Conservation (phyloP, 2,329 filamentous ascomycete species). For the Remersonia thermophila region DNA sequence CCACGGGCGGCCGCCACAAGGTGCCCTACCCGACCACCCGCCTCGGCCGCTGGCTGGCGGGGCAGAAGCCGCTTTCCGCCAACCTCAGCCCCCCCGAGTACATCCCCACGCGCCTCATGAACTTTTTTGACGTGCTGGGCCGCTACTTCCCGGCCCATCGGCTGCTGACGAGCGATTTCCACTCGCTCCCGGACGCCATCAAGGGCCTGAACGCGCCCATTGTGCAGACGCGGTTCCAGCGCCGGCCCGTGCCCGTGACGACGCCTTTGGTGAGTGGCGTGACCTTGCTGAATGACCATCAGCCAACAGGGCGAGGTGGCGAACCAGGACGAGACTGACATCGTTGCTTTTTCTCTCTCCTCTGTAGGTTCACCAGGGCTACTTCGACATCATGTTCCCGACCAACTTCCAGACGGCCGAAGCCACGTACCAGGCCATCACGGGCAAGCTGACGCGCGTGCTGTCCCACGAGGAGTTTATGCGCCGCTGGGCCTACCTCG, state of each 20-base stretch:
- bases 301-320: too few relatives aligned
- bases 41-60: slow-evolving; percentile 48
- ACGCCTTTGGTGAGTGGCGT: slow-evolving; percentile 82
- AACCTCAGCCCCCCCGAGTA: slow-evolving; percentile 81
- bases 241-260: slow-evolving; percentile 75
- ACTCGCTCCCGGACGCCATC: slow-evolving; percentile 69
- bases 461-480: slow-evolving; percentile 85
- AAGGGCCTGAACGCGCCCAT: slow-evolving; percentile 83
- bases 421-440: slow-evolving; percentile 83
- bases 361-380: slow-evolving; percentile 84
- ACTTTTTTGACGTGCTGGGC: slow-evolving; percentile 88
- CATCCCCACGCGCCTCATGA: slow-evolving; percentile 86
- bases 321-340: neutral
- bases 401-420: slow-evolving; percentile 89
- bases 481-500: slow-evolving; percentile 75
- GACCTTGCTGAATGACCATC: too few relatives aligned
- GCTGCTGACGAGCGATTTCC: slow-evolving; percentile 82
- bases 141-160: slow-evolving; percentile 83
- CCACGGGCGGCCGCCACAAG: slow-evolving; percentile 51
- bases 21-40: slow-evolving; percentile 44
- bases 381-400: slow-evolving; percentile 97
- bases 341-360: too few relatives aligned
- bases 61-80: slow-evolving; percentile 54
- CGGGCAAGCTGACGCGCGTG: slow-evolving; percentile 79
- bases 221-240: slow-evolving; percentile 85